Evolutionary conservation across 129 eudicot species (phyloP).

Genomic region (Scalesia atractyloides): DNA sequence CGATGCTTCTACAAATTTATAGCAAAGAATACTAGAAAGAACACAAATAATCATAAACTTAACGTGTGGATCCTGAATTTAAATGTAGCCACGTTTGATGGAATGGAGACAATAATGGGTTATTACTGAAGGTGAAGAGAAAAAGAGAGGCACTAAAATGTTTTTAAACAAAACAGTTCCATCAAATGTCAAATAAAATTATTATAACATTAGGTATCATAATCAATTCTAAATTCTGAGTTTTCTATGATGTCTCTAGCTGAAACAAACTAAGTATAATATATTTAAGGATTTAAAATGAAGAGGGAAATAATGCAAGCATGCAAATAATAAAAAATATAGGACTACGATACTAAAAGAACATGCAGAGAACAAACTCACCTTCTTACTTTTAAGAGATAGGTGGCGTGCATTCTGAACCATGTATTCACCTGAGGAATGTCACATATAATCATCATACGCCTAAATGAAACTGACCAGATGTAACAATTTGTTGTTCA

Average conservation of each 20-base stretch:
- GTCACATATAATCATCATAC: constrained; percentile 10
- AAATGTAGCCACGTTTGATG: background rate
- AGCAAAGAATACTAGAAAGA: background rate
- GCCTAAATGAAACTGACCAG: constrained; percentile 14
- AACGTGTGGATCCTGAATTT: background rate
- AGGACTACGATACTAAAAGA: background rate
- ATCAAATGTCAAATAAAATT: constrained; percentile 11
- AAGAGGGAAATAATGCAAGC: background rate
- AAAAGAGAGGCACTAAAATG: background rate
- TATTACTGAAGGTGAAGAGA: background rate
- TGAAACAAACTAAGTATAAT: background rate
- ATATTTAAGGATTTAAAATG: background rate
- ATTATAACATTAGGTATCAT: background rate
- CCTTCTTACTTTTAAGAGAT: constrained; percentile 86
- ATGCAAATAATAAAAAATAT: background rate
- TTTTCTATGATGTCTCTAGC: background rate
- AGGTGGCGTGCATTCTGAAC: constrained; percentile 96
- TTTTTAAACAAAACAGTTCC: background rate
- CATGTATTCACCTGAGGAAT: constrained; percentile 79
- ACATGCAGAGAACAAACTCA: constrained; percentile 32
- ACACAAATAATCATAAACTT: constrained; percentile 6
- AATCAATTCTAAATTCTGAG: background rate
- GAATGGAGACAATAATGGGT: background rate
- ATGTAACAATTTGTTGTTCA: constrained; percentile 3
- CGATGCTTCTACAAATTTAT: background rate